Percentiles rank a stretch among this genome's conserved stretches.
These are phyloP conservation scores for Curvularia spicifera DNA, from an alignment of 2,329 filamentous ascomycete genomes.

Conservation along the genomic window DNA sequence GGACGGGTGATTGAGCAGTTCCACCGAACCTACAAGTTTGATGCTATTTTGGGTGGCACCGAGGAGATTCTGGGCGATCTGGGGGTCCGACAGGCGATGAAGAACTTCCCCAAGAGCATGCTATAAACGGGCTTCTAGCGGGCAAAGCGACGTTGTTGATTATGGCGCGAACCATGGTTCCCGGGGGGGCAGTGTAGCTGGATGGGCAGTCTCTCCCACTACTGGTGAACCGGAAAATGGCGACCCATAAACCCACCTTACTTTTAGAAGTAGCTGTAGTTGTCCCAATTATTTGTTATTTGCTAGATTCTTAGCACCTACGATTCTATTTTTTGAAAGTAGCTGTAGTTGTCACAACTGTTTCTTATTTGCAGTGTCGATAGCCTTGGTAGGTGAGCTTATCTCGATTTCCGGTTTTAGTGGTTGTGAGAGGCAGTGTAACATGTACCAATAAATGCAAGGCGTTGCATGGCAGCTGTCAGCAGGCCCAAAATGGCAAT, in stretches of 20 bases:
- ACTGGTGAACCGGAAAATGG: too few species aligned
- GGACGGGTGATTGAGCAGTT: conserved; percentile 83
- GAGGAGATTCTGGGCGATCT: conserved; percentile 84
- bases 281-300: too few species aligned
- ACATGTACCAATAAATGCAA: not conserved
- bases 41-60: conserved; percentile 71
- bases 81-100: conserved; percentile 83
- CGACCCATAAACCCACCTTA: too few species aligned
- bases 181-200: not conserved
- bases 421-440: not conserved
- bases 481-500: not conserved
- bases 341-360: too few species aligned
- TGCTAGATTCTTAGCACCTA: too few species aligned
- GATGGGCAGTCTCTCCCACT: too few species aligned
- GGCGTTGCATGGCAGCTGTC: conserved; percentile 3
- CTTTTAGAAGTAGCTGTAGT: too few species aligned
- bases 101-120: conserved; percentile 83
- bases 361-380: too few species aligned
- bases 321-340: too few species aligned
- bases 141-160: too few species aligned
- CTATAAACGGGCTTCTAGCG: conserved; percentile 55
- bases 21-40: conserved; percentile 79
- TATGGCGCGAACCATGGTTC: conserved; percentile 31
- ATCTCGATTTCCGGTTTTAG: too few species aligned
- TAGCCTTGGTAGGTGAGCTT: too few species aligned